These are phyloP conservation scores for Hypericum perforatum DNA, from an alignment of 345 rosid species.

Conservation along the genomic window DNA sequence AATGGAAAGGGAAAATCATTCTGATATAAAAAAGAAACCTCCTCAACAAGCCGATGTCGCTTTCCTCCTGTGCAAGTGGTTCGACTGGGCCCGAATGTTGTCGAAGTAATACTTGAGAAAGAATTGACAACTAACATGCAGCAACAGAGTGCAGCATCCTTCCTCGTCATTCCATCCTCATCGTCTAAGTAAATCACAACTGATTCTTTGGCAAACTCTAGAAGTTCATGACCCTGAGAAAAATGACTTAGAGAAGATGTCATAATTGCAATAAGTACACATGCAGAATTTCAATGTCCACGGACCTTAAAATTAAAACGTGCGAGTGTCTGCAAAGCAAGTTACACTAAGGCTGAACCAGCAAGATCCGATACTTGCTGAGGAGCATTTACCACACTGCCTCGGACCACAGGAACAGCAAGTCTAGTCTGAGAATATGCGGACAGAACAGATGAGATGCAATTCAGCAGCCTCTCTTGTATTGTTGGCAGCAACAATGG, in stretches of 20 bases:
- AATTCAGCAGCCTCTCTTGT: slow-evolving; percentile 76
- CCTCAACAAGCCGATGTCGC: slow-evolving; percentile 76
- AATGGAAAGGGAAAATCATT: neutral
- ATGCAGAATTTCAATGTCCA: slow-evolving; percentile 5
- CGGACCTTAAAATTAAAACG: slow-evolving; percentile 86
- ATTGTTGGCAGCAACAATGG: slow-evolving; percentile 75
- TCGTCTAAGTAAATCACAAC: slow-evolving; percentile 85
- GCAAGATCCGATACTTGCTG: slow-evolving; percentile 60
- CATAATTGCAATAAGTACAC: slow-evolving; percentile 4
- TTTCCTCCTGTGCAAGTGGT: slow-evolving; percentile 71
- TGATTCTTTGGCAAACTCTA: slow-evolving; percentile 86
- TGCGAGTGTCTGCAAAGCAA: slow-evolving; percentile 94
- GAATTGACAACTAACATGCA: slow-evolving; percentile 83
- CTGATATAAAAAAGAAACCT: slow-evolving; percentile 35
- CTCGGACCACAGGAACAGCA: slow-evolving; percentile 46
- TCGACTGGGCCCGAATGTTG: slow-evolving; percentile 65
- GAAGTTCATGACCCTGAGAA: slow-evolving; percentile 57
- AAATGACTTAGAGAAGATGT: slow-evolving; percentile 19
- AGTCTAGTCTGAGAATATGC: slow-evolving; percentile 60
- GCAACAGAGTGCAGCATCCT: slow-evolving; percentile 93
- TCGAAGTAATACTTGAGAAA: slow-evolving; percentile 34
- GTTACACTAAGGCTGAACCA: slow-evolving; percentile 73
- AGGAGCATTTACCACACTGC: slow-evolving; percentile 34
- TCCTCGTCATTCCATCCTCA: slow-evolving; percentile 77
- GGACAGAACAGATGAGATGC: slow-evolving; percentile 74